Base-by-base conservation (phyloP, 2,329 filamentous ascomycete genomes). In the Zymoseptoria crescenta region DNA sequence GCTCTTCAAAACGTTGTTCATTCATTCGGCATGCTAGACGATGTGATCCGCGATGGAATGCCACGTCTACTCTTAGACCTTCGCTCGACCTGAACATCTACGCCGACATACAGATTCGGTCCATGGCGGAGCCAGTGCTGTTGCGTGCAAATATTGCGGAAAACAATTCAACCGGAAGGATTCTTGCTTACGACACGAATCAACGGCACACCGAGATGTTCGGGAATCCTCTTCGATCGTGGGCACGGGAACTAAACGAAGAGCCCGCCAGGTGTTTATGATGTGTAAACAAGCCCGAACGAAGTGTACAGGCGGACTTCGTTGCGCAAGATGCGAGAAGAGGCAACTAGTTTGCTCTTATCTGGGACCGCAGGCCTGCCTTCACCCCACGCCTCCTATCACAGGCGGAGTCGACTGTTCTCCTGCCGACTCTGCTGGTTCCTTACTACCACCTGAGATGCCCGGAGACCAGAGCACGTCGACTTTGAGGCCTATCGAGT, bases 121-220 rank as follows among this genome's bases (percentile, higher is more conserved):
- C 4, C 54, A 56, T 19, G 48, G 41, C 8, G 29, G 41, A 28
- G 20, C 8, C 28, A 24, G 54, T 16, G 30, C 27, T 29, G 21
- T 56, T 10, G 20, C 45, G 20, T 49, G 54, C 52, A n/a, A 54
- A 19, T 16, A 24, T 8, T 59, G 57, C 28, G 54, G 49, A 30
- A 59, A 56, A 27, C 21, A 28, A 10, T 59, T 59, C 49, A 59
- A 59, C 35, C 57, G 57, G 21, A 49, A 54, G 10, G 57, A 59
- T 24, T 56, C 52, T 16, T 59, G 57, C 16, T 49, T 35, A 27
- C 48, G 57, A 13, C 57, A 59, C 35, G 27, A 53, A 21, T n/a
- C 45, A 50, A 49, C 49, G n/a, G 49, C 49, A 29, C 57, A 59
- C 45, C 54, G 28, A 30, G 45, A 56, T n/a, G 21, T 28, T 20